Evolutionary conservation across 805 yeast genomes (phyloP), one percentile per base, ranked within the genome.

Genomic region (Lipomyces mesembrius): DNA sequence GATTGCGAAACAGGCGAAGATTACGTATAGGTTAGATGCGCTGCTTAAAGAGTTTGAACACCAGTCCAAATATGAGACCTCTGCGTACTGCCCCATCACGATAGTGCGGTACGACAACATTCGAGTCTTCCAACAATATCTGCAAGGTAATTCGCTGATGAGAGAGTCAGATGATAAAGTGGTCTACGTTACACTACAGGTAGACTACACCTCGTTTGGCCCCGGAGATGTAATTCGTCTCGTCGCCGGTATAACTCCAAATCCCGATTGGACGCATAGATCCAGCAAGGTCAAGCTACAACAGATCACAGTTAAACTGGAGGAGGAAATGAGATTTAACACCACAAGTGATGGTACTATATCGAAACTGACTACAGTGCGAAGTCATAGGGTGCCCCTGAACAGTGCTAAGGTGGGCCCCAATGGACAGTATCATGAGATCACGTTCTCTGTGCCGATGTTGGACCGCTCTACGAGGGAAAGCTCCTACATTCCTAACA

Each of bases 51-150:
- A 57, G 27, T 54, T 46, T 12, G 60, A 46, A 4, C 34, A 39
- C 12, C 34, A 25, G 55, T 12, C 34, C 34, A 35, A 55, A 27
- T 53, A n/a, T 3, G 57, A 39, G 12, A 51, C 61, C 11, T 29
- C 27, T 17, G 55, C 34, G 27, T 57, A 32, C 9, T 57, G 70
- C 64, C 82, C 82, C 7, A 73, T 80, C 22, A 67, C 79, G 2
- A 71, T 80, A 39, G 71, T 75, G 35, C 72, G 80, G 5, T 80
- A 77, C 65, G 81, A 80, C 66, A 78, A 79, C 3, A 72, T 80
- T 46, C 76, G 81, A 5, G 76, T 80, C 8, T 80, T 80, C 70
- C 78, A 79, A 8, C 71, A 74, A 3, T 79, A 68, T 71, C 74
- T 73, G 14, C 72, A 75, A 43, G 79, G 81, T 0, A 35, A 76